phyloP scores from a whole-genome alignment of 768 basidiomycete species.

The Suillus bovinus region DNA sequence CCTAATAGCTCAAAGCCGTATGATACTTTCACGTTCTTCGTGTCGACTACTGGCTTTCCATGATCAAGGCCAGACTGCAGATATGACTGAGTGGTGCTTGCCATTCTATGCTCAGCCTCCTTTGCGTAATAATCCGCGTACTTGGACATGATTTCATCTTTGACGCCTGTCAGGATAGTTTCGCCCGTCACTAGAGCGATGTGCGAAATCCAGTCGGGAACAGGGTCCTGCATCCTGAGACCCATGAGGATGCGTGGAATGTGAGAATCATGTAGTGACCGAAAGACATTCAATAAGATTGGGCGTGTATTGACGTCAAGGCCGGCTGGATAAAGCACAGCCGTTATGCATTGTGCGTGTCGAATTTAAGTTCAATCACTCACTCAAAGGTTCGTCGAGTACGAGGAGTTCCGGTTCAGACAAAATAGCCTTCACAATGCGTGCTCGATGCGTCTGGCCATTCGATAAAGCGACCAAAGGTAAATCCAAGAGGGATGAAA shows the following conservation, averaged over 20 bases:
- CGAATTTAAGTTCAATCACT: conserved; percentile 25
- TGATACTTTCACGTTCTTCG: conserved; percentile 66
- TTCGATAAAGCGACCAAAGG: conserved; percentile 87
- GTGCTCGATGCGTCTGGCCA: conserved; percentile 86
- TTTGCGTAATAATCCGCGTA: conserved; percentile 13
- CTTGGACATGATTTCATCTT: conserved; percentile 42
- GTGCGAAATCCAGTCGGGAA: conserved; percentile 76
- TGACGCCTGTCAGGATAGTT: conserved; percentile 51
- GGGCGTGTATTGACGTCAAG: conserved; percentile 66
- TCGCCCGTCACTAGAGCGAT: conserved; percentile 55
- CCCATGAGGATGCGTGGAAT: conserved; percentile 65
- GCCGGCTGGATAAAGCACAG: conserved; percentile 54
- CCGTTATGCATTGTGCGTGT: not conserved
- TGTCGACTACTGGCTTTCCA: conserved; percentile 51
- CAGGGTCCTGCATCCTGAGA: conserved; percentile 65
- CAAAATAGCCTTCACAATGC: conserved; percentile 79
- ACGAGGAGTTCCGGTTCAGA: conserved; percentile 71
- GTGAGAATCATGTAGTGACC: conserved; percentile 46
- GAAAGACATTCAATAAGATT: conserved; percentile 53
- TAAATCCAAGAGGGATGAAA: conserved; percentile 70
- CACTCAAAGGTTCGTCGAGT: conserved; percentile 92
- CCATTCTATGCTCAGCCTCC: not conserved
- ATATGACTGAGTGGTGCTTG: not conserved
- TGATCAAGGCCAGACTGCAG: conserved; percentile 7
- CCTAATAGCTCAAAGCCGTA: no score